Evolutionary conservation across 2,329 filamentous ascomycete species (phyloP).

Genomic region (Monilinia vaccinii-corymbosi): DNA sequence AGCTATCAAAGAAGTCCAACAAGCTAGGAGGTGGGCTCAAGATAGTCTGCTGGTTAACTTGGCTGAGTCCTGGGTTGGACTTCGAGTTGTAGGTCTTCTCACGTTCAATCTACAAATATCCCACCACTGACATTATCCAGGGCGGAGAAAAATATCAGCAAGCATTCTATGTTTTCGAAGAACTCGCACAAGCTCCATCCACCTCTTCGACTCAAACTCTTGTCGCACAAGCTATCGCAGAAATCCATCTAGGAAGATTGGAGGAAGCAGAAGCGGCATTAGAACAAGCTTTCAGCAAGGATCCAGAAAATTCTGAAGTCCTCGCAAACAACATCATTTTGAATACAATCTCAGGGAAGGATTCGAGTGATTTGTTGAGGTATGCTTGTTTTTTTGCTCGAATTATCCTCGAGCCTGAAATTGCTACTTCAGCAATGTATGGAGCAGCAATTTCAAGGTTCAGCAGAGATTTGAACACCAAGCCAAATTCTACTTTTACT

Average conservation of each 20-base stretch:
- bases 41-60: slow-evolving; percentile 90
- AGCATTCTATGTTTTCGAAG: slow-evolving; percentile 95
- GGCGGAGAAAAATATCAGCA: slow-evolving; percentile 95
- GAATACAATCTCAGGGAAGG: slow-evolving; percentile 67
- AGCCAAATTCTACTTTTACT: slow-evolving; percentile 5
- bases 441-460: background rate
- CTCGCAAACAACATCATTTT: slow-evolving; percentile 79
- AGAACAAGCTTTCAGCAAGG: slow-evolving; percentile 67
- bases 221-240: slow-evolving; percentile 80
- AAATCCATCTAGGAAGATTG: slow-evolving; percentile 79
- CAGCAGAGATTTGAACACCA: background rate
- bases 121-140: slow-evolving; percentile 39
- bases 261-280: slow-evolving; percentile 86
- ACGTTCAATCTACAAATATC: background rate
- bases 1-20: slow-evolving; percentile 78
- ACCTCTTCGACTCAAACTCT: slow-evolving; percentile 69
- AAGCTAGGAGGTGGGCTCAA: slow-evolving; percentile 88
- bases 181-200: slow-evolving; percentile 79
- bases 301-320: slow-evolving; percentile 61
- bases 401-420: background rate
- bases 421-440: background rate
- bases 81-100: slow-evolving; percentile 59
- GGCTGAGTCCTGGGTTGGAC: slow-evolving; percentile 88
- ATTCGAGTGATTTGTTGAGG: slow-evolving; percentile 51
- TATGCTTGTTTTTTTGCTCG: slow-evolving; percentile 35